Base-by-base conservation (phyloP, 495 filamentous ascomycete species). In the Podospora didyma region DNA sequence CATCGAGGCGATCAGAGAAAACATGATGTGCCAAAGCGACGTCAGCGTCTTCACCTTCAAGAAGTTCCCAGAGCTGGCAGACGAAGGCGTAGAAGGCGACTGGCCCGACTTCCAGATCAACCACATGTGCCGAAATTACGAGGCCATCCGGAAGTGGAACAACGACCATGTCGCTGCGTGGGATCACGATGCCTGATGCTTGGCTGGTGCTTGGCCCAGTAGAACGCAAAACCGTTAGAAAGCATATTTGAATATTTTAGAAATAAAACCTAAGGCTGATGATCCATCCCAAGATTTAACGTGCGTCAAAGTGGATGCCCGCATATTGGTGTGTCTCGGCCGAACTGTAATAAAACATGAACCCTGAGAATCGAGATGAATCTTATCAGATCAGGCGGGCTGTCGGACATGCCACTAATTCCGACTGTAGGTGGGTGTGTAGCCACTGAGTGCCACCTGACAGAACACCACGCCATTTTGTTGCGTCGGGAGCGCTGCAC, bases 21-120 rank as follows among this genome's bases (percentile, higher is more conserved):
- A 77, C 58, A 67, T 79, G 52, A 76, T 79, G 72, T 80, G 77
- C 62, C 73, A 75, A 53, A 69, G 74, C 44, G 79, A 80, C 56
- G 57, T 80, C 35, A 71, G 75, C 24, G 72, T 82, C 11, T 79
- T 80, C 57, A 80, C 77, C n/a, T 80, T 80, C 65, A 63, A 75
- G 44, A 53, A 58, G 49, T 51, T 69, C 19, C 67, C 68, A 2
- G 67, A 62, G 37, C 62, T 60, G 48, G 68, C 62, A 0, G 69
- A 72, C 56, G 63, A 67, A 23, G 69, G 72, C 52, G 71, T 70
- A 24, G 66, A 73, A 46, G 62, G 54, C 41, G 69, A 74, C 49
- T 78, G 75, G 75, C 77, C 77, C 4, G 70, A 79, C 64, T 76
- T 78, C 50, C 69, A 72, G 60, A 73, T 73, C 19, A 71, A 71